phyloP scores from a whole-genome alignment of 495 filamentous ascomycete genomes.

The Viridothelium virens region DNA sequence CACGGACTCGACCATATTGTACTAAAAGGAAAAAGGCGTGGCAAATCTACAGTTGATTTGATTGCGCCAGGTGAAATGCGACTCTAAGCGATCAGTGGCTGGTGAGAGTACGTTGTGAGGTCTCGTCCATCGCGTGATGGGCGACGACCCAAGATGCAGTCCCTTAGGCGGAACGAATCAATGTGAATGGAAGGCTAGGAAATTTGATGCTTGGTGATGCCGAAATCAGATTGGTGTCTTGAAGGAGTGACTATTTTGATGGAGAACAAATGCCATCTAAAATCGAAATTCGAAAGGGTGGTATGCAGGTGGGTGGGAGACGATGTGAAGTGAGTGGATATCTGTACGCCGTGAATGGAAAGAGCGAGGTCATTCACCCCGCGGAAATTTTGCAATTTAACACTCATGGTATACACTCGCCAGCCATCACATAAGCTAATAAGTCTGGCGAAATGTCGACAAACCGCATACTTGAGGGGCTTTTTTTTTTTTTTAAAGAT shows the following conservation, averaged over 20 bases:
- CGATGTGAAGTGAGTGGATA: no score
- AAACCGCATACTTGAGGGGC: no score
- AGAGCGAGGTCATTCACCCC: no score
- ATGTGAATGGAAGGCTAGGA: neutral
- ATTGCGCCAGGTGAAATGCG: neutral
- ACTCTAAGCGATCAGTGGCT: neutral
- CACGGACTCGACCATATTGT: neutral
- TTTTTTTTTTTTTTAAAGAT: no score
- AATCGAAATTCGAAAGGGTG: no score
- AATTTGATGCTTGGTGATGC: neutral
- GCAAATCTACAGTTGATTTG: neutral
- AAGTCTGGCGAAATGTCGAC: no score
- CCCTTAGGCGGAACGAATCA: neutral
- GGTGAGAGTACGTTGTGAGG: neutral
- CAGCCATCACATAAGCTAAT: no score
- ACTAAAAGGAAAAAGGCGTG: neutral
- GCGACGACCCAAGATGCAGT: neutral
- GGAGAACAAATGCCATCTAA: no score
- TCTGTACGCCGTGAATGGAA: no score
- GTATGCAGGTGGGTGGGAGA: no score
- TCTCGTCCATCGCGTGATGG: slow-evolving; percentile 7
- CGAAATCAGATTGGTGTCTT: neutral
- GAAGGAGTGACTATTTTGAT: neutral
- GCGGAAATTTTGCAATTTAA: no score
- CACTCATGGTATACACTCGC: no score